phyloP scores from a whole-genome alignment of 257 asterid species.

The Nicotiana sylvestris region DNA sequence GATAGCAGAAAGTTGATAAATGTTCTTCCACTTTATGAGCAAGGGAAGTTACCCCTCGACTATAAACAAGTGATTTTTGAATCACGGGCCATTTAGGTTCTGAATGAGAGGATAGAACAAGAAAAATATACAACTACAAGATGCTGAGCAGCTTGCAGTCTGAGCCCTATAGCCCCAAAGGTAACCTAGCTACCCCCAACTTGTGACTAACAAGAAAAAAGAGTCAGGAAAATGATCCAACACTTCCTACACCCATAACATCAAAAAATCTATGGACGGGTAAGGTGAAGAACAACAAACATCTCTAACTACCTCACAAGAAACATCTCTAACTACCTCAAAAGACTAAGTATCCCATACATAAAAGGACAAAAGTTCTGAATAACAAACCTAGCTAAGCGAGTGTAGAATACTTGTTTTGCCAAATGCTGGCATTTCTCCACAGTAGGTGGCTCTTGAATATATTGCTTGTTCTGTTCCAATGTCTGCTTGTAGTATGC shows the following conservation, averaged over 20 bases:
- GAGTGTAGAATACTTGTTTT: slow-evolving; percentile 20
- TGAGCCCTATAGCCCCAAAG: neutral
- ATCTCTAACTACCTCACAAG: neutral
- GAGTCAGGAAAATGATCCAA: neutral
- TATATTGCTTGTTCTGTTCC: slow-evolving; percentile 25
- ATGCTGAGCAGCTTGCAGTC: neutral
- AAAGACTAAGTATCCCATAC: neutral
- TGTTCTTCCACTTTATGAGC: neutral
- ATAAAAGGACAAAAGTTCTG: neutral
- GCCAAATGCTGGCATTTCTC: slow-evolving; percentile 26
- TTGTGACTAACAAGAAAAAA: neutral
- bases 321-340: neutral
- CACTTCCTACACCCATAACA: neutral
- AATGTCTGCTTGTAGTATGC: slow-evolving; percentile 22
- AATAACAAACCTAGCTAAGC: slow-evolving; percentile 24
- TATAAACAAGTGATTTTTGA: neutral
- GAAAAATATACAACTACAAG: neutral
- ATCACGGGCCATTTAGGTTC: neutral
- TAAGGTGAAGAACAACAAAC: neutral
- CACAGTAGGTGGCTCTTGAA: slow-evolving; percentile 28
- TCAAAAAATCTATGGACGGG: neutral
- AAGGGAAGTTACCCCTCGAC: neutral
- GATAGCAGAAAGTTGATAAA: neutral
- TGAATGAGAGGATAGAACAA: neutral
- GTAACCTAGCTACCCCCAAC: neutral